Conservation (phyloP, 345 rosid species). For the Camelina laxa region DNA sequence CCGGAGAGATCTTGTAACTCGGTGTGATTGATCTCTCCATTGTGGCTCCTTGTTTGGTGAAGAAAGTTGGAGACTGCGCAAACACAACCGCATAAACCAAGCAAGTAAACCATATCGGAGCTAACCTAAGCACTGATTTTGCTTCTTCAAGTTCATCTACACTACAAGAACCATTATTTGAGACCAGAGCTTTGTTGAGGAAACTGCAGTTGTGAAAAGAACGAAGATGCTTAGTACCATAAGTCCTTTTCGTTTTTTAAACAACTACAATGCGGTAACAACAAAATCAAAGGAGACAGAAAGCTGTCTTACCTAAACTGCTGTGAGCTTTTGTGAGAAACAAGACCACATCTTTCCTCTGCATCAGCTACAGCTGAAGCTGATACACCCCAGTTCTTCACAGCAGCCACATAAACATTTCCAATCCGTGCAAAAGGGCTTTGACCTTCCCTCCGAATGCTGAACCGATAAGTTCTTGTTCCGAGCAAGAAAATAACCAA, state of each 20-base stretch:
- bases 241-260: background rate
- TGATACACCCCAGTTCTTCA: constrained; percentile 54
- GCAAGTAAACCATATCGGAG: constrained; percentile 63
- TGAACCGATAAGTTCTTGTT: constrained; percentile 61
- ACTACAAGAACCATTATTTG: constrained; percentile 50
- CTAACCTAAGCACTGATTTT: constrained; percentile 56
- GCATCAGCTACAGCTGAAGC: constrained; percentile 38
- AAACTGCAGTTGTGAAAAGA: constrained; percentile 46
- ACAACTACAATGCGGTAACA: background rate
- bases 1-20: constrained; percentile 50
- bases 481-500: constrained; percentile 63
- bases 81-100: constrained; percentile 55
- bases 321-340: constrained; percentile 43
- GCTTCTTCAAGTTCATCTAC: constrained; percentile 65
- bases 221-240: constrained; percentile 1
- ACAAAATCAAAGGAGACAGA: background rate
- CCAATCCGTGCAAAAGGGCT: constrained; percentile 66
- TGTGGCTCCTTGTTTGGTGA: constrained; percentile 68
- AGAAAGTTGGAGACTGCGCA: constrained; percentile 65
- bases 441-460: constrained; percentile 46
- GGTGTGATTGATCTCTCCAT: constrained; percentile 58
- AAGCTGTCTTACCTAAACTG: constrained; percentile 52
- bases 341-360: constrained; percentile 48
- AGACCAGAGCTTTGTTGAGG: constrained; percentile 57
- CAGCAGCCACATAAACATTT: constrained; percentile 60